Base-by-base conservation (phyloP, 805 yeast genomes). In the Lachancea sp. region DNA sequence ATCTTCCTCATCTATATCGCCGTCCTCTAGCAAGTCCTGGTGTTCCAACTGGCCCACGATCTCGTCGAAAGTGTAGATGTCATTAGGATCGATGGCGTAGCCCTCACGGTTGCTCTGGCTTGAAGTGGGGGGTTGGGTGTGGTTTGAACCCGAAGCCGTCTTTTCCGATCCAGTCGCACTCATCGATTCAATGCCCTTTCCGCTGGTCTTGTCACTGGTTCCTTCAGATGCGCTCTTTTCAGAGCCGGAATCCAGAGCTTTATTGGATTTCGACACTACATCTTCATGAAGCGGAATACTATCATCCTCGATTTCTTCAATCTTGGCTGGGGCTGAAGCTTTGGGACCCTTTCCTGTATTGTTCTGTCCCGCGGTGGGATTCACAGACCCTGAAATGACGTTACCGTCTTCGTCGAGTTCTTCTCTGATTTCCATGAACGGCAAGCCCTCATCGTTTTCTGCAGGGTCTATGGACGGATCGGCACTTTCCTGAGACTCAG, bases 331-430 rank as follows among this genome's bases (percentile, higher is more conserved):
- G 7, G 29, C 11, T 26, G 12, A 6, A 13, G 22, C 19, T 15
- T 13, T 38, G 22, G 12, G 35, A 38, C 8, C 15, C 42, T 30
- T 12, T 12, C 6, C 16, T 17, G 12, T 27, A 16, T 7, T 26
- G 26, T 13, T 15, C 38, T 4, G 17, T 10, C 30, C 38, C 2
- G 46, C 25, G 2, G 46, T 38, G 29, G 41, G 46, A 30, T 35
- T 32, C 16, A 45, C 37, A 12, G 38, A 18, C 15, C 46, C 22
- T 9, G 36, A 15, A 13, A 84, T 58, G 1, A 89, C 72, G 48
- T 85, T 79, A 0, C 80, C 96, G n/a, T 85, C 81, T 0, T 86
- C 96, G 62, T 89, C 96, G 32, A 90, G 62, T 43, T 81, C 85
- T 58, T 89, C 97, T 43, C 81, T 72, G 18, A 90, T 90, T 46